Evolutionary conservation across 176 grass and related monocot genomes (phyloP), one percentile per base, ranked within the genome.

Genomic region (Tillandsia fasciculata): DNA sequence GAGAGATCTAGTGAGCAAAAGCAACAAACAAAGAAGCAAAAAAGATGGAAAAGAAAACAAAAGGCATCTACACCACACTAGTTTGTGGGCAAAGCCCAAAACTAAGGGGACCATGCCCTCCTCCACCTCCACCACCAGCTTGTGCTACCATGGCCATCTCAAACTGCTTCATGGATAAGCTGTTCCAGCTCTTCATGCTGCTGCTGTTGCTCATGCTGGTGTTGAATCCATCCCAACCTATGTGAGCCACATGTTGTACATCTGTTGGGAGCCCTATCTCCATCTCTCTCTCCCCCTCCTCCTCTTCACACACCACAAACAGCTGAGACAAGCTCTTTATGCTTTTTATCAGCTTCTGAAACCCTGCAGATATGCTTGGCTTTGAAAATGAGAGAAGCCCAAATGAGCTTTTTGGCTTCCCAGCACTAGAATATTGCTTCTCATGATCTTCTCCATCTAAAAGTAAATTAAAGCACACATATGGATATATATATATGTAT

Each of bases 251-350:
- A 70, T 99, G 94, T 73, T 85, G 81, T 74, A 99, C 94, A 75
- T 93, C 94, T 0, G 94, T 99, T 9, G 90, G 94, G 72, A 76
- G 84, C 14, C 94, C 94, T 53, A 99, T 99, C 66, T 89, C 94
- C 84, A 99, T 90, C 72, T 93, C 89, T 53, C 18, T 63, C 56
- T 90, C 92, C 11, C 73, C 86, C 0, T 85, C 93, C 0, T 79
- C 83, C 10, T 54, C 78, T 29, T 77, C 77, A 65, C 79, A 68
- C 9, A 17, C 48, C 50, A 67, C 82, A 17, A 99, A 85, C 58
- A 90, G 64, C 51, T 87, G 92, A n/a, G 88, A 82, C 65, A 96
- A 70, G 63, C 66, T 88, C 82, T 86, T 93, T 77, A 99, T 80
- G 64, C 94, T 84, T 65, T 77, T 96, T 52, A 92, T 18, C 63